These are phyloP conservation scores for Obba rivulosa DNA, from an alignment of 768 basidiomycete species.

Conservation along the genomic window DNA sequence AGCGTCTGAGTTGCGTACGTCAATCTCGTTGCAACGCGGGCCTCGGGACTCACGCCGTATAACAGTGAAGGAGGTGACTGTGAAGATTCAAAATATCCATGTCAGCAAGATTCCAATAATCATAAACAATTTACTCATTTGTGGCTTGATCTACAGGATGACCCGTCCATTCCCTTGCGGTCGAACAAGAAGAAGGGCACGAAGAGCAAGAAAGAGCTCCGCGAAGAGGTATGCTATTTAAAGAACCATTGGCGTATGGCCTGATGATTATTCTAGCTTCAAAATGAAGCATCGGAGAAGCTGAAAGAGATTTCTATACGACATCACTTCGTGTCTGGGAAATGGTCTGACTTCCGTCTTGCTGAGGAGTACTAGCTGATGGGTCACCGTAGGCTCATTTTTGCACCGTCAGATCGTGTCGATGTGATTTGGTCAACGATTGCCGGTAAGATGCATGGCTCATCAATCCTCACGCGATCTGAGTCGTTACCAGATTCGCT, in stretches of 20 bases:
- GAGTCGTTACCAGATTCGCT: constrained; percentile 47
- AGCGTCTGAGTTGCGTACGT: constrained; percentile 38
- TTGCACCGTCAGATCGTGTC: constrained; percentile 55
- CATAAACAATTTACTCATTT: background rate
- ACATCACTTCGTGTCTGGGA: constrained; percentile 52
- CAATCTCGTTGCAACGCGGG: constrained; percentile 7
- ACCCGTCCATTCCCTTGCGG: constrained; percentile 58
- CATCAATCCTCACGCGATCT: background rate
- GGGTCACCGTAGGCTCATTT: constrained; percentile 54
- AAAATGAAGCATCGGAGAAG: constrained; percentile 51
- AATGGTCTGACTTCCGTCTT: constrained; percentile 45
- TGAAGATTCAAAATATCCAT: constrained; percentile 56
- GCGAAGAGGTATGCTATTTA: constrained; percentile 48
- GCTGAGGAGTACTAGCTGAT: background rate
- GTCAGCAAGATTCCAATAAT: constrained; percentile 23
- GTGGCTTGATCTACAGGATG: constrained; percentile 43
- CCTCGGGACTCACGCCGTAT: background rate
- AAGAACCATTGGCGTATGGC: background rate
- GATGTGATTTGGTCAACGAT: constrained; percentile 59
- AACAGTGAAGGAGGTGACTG: constrained; percentile 53
- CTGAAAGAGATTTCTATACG: constrained; percentile 55
- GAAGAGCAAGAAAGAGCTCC: constrained; percentile 70
- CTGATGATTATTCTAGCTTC: constrained; percentile 38
- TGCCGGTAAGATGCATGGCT: constrained; percentile 42
- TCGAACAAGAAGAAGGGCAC: constrained; percentile 68